These are phyloP conservation scores for Trichosporon sp. DNA, from an alignment of 1,284 basidiomycete species.

Conservation along the genomic window DNA sequence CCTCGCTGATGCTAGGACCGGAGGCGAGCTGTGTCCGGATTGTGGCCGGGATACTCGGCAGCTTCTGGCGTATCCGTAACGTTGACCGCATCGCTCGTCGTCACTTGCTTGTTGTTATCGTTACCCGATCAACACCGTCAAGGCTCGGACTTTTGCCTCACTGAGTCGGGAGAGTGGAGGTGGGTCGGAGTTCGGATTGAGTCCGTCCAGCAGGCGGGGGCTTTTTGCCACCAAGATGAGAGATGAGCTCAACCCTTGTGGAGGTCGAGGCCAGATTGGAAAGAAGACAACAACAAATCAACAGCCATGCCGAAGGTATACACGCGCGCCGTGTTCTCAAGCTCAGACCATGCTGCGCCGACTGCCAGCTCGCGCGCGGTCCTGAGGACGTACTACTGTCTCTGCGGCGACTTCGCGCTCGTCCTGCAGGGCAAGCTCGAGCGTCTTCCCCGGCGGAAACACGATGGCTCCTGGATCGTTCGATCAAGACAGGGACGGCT, in stretches of 20 bases:
- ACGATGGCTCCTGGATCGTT: slow-evolving; percentile 52
- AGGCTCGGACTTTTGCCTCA: slow-evolving; percentile 8
- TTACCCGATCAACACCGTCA: neutral
- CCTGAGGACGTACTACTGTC: slow-evolving; percentile 56
- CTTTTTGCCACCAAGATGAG: neutral
- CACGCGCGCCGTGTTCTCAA: slow-evolving; percentile 51
- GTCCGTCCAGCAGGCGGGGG: neutral
- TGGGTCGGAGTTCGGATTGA: neutral
- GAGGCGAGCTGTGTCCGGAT: neutral
- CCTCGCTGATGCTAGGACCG: neutral
- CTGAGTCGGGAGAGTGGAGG: neutral
- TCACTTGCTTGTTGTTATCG: neutral
- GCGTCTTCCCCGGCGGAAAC: slow-evolving; percentile 48
- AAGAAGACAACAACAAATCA: neutral
- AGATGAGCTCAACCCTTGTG: too few species aligned
- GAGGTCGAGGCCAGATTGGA: too few species aligned
- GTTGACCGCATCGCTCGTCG: slow-evolving; percentile 4
- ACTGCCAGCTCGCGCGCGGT: slow-evolving; percentile 52
- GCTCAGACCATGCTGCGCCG: slow-evolving; percentile 50
- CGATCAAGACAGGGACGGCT: slow-evolving; percentile 30
- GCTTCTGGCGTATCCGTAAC: neutral
- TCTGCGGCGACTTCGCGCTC: slow-evolving; percentile 57
- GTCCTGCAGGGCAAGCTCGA: slow-evolving; percentile 56
- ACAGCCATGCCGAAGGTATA: slow-evolving; percentile 55
- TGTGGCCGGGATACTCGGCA: neutral